Evolutionary conservation across 805 yeast genomes (phyloP), one percentile per base, ranked within the genome.

Genomic region (Candida taoyuanica): DNA sequence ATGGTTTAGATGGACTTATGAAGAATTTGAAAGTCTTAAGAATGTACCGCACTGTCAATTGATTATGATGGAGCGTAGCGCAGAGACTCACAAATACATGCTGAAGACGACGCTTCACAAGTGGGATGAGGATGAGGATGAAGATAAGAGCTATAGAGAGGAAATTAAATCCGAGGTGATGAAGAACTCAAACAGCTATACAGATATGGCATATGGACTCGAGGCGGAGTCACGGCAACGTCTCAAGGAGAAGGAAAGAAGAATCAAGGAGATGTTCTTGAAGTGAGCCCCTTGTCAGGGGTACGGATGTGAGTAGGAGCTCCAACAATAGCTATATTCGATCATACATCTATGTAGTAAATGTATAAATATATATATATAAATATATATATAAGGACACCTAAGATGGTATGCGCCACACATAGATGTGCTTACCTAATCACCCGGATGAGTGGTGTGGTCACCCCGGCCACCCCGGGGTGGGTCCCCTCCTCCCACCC

Each of bases 1-100:
- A 53, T 89, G 96, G 96, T 89, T 78, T 58, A 68, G 95, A 41
- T 89, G 97, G 96, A 73, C 83, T 2, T 91, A 83, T 55, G 96
- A 88, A 57, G 78, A 81, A 55, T 89, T 88, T 60, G 97, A 89
- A 61, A 71, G 81, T 32, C 69, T 89, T 45, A 73, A 81, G 43
- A 89, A 89, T 57, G 77, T 89, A 13, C 87, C 87, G 2, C 93
- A 89, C 57, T 91, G 96, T 53, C 78, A 81, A 47, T 80, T 85
- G 57, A 67, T 89, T 29, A 76, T 82, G 23, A 83, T 88, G 94
- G 86, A 84, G 54, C 69, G 72, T 40, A 67, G 71, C 39, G 61
- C 56, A 6, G 63, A 64, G 5, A 66, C 66, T 0, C 71, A 72
- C 17, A 68, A 74, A 43, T 88, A 79, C 55, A 56, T 55, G 28